Base-by-base conservation (phyloP, 2,329 filamentous ascomycete species). In the Phaeosphaeriaceae sp. region DNA sequence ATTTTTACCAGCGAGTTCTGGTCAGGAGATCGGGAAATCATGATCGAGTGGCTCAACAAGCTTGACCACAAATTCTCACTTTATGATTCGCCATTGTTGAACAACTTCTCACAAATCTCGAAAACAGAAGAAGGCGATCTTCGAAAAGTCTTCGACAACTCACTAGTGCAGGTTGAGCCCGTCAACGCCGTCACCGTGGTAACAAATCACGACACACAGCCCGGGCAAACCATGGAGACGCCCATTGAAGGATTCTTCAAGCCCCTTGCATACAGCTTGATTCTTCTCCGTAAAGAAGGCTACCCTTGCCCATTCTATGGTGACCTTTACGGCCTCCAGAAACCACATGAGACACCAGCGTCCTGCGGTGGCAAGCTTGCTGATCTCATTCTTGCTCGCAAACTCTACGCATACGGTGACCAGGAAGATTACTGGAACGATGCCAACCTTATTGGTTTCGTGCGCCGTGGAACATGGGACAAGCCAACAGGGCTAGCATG, bases 251-350 rank as follows among this genome's bases (percentile, higher is more conserved):
- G 79, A 20, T 86, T 83, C 74, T 88, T 91, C 76, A 89, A 89
- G 69, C 81, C 86, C 0, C 77, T 90, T 13, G 88, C 87, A 11
- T 90, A 91, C 68, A 76, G 86, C 0, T 78, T 91, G 36, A 89
- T 90, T 46, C 81, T 92, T 1, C 82, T 91, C 20, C 81, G 85
- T 11, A 72, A 78, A 41, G 76, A 82, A 28, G 86, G 86, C 13
- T 80, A 84, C 21, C 87, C 87, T 0, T 89, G 84, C 59, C 75
- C 89, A 29, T 90, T 90, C 67, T 90, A 86, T 65, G 86, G 87
- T 18, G 87, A 90, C 63, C 68, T 89, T 1, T 88, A 87, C 68
- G 86, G 87, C 17, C 84, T 85, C 40, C 78, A 74, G n/a, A 74
- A 80, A 20, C 75, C 78, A n/a, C 74, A 79, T 3, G 77, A 81